Conservation (phyloP, 495 filamentous ascomycete species). For the Aspergillus baeticus region DNA sequence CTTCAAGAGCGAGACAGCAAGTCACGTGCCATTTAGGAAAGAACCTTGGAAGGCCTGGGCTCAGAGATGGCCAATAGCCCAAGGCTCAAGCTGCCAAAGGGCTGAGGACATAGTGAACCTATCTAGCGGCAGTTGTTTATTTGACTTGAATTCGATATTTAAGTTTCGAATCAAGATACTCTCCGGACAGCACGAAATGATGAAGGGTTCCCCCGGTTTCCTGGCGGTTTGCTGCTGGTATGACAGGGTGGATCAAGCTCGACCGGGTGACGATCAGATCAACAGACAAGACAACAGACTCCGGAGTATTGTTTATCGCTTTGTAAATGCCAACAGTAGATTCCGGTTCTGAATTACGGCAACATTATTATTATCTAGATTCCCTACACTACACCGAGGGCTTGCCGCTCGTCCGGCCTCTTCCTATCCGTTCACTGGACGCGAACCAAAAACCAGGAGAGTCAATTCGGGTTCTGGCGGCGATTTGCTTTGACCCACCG, state of each 20-base stretch:
- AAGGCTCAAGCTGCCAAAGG: not conserved
- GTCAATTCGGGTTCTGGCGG: not conserved
- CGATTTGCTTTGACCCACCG: constrained; percentile 3
- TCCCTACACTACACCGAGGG: not conserved
- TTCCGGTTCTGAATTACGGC: no score
- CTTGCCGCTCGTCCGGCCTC: not conserved
- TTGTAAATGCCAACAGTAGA: no score
- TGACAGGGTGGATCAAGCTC: constrained; percentile 6
- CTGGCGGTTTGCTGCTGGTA: not conserved
- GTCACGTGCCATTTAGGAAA: constrained; percentile 1
- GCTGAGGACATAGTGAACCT: not conserved
- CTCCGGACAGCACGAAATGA: no score
- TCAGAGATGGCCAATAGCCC: not conserved
- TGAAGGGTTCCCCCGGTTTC: no score
- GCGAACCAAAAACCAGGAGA: not conserved
- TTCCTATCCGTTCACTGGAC: not conserved
- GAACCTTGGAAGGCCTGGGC: not conserved
- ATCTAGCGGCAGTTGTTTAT: not conserved
- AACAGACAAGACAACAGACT: not conserved
- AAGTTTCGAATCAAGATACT: no score
- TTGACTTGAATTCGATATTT: no score
- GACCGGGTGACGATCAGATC: constrained; percentile 1
- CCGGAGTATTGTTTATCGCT: no score
- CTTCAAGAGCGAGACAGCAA: not conserved
- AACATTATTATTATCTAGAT: no score